These are phyloP conservation scores for Panus rudis DNA, from an alignment of 768 basidiomycete genomes.

Conservation along the genomic window DNA sequence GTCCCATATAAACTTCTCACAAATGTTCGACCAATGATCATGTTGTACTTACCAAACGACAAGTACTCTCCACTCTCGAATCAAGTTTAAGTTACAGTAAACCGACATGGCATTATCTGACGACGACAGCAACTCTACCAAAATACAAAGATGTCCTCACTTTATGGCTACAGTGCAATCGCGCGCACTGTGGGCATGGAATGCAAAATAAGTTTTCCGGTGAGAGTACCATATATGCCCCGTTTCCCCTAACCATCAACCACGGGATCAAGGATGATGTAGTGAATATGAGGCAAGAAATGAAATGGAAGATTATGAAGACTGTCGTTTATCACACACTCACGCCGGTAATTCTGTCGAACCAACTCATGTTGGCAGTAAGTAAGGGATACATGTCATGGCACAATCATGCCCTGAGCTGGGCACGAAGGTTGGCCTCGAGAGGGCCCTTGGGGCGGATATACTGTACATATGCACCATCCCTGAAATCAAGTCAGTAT, in stretches of 20 bases:
- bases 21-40: no score
- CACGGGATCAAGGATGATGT: constrained; percentile 48
- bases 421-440: constrained; percentile 78
- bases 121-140: no score
- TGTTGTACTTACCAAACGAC: no score
- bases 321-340: constrained; percentile 2
- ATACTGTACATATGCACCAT: constrained; percentile 93
- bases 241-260: constrained; percentile 77
- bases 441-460: constrained; percentile 84
- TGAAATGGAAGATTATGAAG: constrained; percentile 1
- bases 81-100: no score
- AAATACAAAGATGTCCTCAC: not conserved
- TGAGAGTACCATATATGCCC: constrained; percentile 51
- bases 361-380: constrained; percentile 14
- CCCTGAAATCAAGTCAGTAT: constrained; percentile 39
- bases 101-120: no score
- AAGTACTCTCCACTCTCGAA: no score
- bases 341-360: constrained; percentile 9
- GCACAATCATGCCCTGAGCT: constrained; percentile 58
- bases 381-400: constrained; percentile 19
- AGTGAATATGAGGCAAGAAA: constrained; percentile 62
- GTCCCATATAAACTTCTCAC: no score
- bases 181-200: not conserved
- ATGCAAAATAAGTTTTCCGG: not conserved
- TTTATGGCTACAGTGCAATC: not conserved